Base-by-base conservation (phyloP, 805 yeast genomes). In the Helenozyma baotianmanensis region DNA sequence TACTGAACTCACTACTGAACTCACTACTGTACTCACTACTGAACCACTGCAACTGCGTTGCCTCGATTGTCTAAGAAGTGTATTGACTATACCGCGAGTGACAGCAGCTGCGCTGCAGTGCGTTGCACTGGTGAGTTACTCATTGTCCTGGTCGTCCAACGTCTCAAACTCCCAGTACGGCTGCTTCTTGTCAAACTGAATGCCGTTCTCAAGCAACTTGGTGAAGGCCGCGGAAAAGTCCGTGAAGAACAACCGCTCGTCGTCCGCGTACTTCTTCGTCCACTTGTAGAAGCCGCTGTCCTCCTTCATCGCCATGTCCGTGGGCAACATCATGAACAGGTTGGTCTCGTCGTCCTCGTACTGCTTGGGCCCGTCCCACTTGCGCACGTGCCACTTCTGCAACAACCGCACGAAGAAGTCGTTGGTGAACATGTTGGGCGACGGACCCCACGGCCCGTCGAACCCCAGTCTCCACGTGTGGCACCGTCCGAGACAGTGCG, bases 301-400 rank as follows among this genome's bases (percentile, higher is more conserved):
- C 45, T 65, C 65, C 38, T 64, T 69, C 45, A 74, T 58, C 6
- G 70, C 75, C 56, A 71, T 69, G 53, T 74, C 80, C n/a, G 77
- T 60, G 21, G 79, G 79, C 45, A 74, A 62, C 80, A 74, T 74
- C 80, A 74, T 74, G 43, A 51, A 56, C 11, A 60, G 50, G 17
- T 55, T 56, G 37, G 62, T 49, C 35, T 58, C 64, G 39, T 56
- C 58, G 35, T 63, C 70, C 48, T 63, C 61, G 37, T 56, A 64
- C 48, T 64, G 70, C 45, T 56, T 61, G 23, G 53, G 53, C 16
- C 70, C 70, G 33, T 63, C 60, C 68, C 69, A 62, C 33, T 61
- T 43, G 38, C 46, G 59, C 17, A 62, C 55, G 38, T 69, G 69
- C 89, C 89, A 82, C 33, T 69, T 70, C 46, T 74, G 52, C 41